Evolutionary conservation across 2,329 filamentous ascomycete genomes (phyloP), one percentile per base, ranked within the genome.

Genomic region (Diaporthe batatas): DNA sequence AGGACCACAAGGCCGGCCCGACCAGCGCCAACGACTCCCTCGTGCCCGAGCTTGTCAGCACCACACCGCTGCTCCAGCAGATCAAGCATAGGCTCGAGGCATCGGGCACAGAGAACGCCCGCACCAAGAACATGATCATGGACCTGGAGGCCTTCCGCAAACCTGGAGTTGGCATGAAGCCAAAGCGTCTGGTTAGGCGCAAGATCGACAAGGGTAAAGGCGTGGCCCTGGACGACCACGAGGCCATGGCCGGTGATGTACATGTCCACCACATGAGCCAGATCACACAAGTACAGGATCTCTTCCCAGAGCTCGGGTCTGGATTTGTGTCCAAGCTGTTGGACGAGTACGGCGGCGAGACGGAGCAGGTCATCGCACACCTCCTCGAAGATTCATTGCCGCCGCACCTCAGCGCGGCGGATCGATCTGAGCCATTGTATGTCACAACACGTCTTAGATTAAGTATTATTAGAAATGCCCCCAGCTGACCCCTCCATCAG

Each of bases 261-360:
- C 94, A 96, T 78, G 84, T 96, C 29, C 94, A 98, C 81, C 91
- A 88, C 54, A 92, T 97, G 90, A 95, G 93, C 77, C 90, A 96
- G 64, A 91, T 98, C 68, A 93, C 93, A 0, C 94, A 97, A 80
- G 88, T 99, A n/a, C 95, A 98, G 79, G 96, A 99, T 79, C 86
- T 98, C 0, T 98, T 98, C 79, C 94, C 96, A 0, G 91, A 97
- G 75, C 85, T 98, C 12, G 95, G 95, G 6, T 92, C 93, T 5
- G 93, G 89, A 0, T 98, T 98, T 79, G 86, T 98, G 21, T 87
- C 93, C 23, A 92, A 89, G 77, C 87, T 97, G 12, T 86, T 98
- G 32, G 93, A 96, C 77, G 91, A 94, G 79, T 98, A 96, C 80
- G 83, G 85, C 57, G 91, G 96, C 76, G 87, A 95, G 77, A 88